These are phyloP conservation scores for Trichoderma reesei DNA, from an alignment of 495 filamentous ascomycete species.

Conservation along the genomic window DNA sequence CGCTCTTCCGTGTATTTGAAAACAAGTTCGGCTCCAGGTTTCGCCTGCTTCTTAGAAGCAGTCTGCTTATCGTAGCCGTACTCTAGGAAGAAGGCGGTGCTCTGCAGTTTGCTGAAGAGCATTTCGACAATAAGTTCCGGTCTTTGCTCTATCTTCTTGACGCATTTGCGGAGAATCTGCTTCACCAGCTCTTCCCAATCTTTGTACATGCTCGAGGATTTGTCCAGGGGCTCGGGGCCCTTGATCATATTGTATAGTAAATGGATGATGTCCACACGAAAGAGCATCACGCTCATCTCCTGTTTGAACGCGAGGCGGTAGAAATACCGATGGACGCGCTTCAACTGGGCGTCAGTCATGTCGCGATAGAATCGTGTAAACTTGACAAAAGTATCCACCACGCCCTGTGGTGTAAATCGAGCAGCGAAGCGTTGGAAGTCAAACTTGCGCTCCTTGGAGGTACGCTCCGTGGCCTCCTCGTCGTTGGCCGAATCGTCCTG, in stretches of 20 bases:
- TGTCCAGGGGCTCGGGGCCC: constrained; percentile 70
- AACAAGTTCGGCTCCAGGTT: constrained; percentile 65
- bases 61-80: constrained; percentile 82
- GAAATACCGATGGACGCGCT: constrained; percentile 90
- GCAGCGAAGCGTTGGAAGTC: constrained; percentile 78
- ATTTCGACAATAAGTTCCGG: constrained; percentile 80
- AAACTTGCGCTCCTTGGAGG: constrained; percentile 78
- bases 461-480: constrained; percentile 57
- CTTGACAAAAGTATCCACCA: constrained; percentile 78
- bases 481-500: constrained; percentile 66
- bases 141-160: constrained; percentile 71
- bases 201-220: constrained; percentile 51
- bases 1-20: constrained; percentile 57
- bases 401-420: constrained; percentile 73
- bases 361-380: constrained; percentile 77
- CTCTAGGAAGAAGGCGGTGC: constrained; percentile 76
- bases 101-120: constrained; percentile 85
- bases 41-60: constrained; percentile 40
- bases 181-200: constrained; percentile 89
- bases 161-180: constrained; percentile 64
- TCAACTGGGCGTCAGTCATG: constrained; percentile 70
- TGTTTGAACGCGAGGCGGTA: constrained; percentile 92
- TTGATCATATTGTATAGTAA: constrained; percentile 89
- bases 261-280: constrained; percentile 79
- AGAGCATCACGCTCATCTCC: constrained; percentile 79